Percentiles rank a stretch among this genome's conserved stretches.
These are phyloP conservation scores for Metschnikowia vanudenii DNA, from an alignment of 805 yeast species.

Conservation along the genomic window DNA sequence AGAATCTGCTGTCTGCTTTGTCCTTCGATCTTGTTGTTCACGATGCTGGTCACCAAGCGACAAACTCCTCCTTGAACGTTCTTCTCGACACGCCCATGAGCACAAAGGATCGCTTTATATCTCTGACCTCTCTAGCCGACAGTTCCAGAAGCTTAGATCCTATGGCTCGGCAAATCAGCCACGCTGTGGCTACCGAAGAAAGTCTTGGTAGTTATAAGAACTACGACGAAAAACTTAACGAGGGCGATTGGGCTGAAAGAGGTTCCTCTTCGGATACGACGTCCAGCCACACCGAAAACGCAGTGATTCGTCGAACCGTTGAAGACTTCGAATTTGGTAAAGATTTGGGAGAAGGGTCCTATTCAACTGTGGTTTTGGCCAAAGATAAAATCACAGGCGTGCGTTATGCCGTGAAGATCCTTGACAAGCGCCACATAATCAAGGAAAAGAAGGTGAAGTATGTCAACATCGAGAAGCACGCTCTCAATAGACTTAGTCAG, in stretches of 20 bases:
- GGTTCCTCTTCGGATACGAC: constrained; percentile 32
- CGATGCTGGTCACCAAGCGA: constrained; percentile 10
- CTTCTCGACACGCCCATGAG: constrained; percentile 30
- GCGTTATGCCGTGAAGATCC: constrained; percentile 71
- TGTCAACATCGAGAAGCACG: constrained; percentile 79
- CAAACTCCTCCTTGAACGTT: constrained; percentile 38
- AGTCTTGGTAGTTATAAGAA: constrained; percentile 19
- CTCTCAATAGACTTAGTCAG: constrained; percentile 64
- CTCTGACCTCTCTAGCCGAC: constrained; percentile 5
- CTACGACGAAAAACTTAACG: constrained; percentile 13
- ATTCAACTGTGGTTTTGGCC: constrained; percentile 45
- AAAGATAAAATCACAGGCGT: constrained; percentile 51
- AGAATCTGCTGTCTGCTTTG: constrained; percentile 29
- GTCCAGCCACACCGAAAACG: constrained; percentile 17
- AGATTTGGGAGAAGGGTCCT: constrained; percentile 46
- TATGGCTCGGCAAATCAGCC: constrained; percentile 1
- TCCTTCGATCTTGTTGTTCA: constrained; percentile 34
- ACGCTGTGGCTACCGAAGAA: constrained; percentile 9
- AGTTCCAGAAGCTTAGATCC: constrained; percentile 4
- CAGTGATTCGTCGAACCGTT: constrained; percentile 37
- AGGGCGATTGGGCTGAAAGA: constrained; percentile 32
- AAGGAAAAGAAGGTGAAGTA: constrained; percentile 82
- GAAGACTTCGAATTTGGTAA: constrained; percentile 42
- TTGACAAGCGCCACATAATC: constrained; percentile 75
- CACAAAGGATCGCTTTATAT: constrained; percentile 21